These are phyloP conservation scores for Acanthamoeba rhysodes DNA, from an alignment of 208 protist species.

Conservation along the genomic window DNA sequence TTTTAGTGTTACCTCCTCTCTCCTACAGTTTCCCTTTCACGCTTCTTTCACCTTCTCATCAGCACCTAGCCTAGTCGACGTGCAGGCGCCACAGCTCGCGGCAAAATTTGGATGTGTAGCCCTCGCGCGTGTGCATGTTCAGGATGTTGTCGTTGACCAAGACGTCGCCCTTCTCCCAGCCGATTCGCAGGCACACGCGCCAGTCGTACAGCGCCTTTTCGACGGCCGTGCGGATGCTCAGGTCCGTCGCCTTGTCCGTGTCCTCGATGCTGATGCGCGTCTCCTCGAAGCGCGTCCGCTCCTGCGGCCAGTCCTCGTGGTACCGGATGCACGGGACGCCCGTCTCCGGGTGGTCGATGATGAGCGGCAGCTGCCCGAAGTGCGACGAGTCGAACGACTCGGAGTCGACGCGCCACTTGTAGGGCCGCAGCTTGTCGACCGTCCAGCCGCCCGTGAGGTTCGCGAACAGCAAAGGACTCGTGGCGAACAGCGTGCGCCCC, in stretches of 20 bases:
- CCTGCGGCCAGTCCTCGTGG: constrained; percentile 30
- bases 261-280: not conserved
- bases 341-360: constrained; percentile 1
- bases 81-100: constrained; percentile 45
- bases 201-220: constrained; percentile 19
- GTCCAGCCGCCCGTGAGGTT: not conserved
- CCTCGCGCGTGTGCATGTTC: not conserved
- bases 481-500: not conserved
- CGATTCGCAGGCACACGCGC: not conserved
- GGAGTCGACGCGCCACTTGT: not conserved
- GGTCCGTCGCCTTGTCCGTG: constrained; percentile 4
- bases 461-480: not conserved
- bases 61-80: not conserved
- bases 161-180: constrained; percentile 37
- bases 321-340: not conserved
- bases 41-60: too few relatives aligned
- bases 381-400: not conserved
- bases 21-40: too few relatives aligned
- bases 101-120: not conserved
- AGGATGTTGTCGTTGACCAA: not conserved
- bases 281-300: constrained; percentile 9
- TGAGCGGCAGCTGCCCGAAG: not conserved
- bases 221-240: not conserved
- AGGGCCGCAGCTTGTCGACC: not conserved
- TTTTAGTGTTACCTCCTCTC: too few relatives aligned